phyloP scores from a whole-genome alignment of 2,329 filamentous ascomycete genomes.

The Neocucurbitaria cava region DNA sequence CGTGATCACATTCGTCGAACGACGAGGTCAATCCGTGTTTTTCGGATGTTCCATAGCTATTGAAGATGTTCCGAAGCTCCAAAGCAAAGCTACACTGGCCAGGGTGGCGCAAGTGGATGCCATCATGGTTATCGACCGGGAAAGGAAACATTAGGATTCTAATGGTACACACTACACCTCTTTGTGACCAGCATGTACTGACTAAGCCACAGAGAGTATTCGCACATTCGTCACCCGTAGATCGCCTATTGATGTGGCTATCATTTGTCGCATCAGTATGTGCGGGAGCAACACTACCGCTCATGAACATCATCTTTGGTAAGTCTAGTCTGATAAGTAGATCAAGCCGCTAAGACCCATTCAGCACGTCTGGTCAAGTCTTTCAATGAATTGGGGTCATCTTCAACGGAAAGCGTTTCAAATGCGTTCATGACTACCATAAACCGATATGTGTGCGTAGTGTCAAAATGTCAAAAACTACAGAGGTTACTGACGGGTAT shows the following conservation, averaged over 20 bases:
- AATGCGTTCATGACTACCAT: slow-evolving; percentile 19
- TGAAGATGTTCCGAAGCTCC: not conserved
- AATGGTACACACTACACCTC: not conserved
- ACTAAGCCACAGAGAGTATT: slow-evolving; percentile 27
- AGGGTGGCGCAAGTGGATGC: not conserved
- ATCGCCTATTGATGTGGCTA: slow-evolving; percentile 18
- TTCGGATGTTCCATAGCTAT: not conserved
- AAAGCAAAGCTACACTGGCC: not conserved
- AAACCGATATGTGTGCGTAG: slow-evolving; percentile 25
- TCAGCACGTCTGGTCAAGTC: slow-evolving; percentile 23
- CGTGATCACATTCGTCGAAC: not conserved
- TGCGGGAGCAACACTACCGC: slow-evolving; percentile 48
- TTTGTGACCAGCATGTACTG: not conserved
- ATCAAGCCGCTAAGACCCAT: not conserved
- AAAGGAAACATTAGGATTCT: not conserved
- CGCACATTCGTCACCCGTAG: slow-evolving; percentile 22
- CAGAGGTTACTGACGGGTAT: not conserved
- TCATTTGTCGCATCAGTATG: slow-evolving; percentile 26
- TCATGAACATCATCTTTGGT: slow-evolving; percentile 67
- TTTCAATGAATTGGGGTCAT: slow-evolving; percentile 12
- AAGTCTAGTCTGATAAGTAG: slow-evolving; percentile 19
- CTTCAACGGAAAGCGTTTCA: slow-evolving; percentile 2
- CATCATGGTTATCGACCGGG: not conserved
- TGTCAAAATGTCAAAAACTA: not conserved
- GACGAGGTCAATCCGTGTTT: not conserved